These are phyloP conservation scores for Pestalotiopsis sp. DNA, from an alignment of 2,329 filamentous ascomycete genomes.

Conservation along the genomic window DNA sequence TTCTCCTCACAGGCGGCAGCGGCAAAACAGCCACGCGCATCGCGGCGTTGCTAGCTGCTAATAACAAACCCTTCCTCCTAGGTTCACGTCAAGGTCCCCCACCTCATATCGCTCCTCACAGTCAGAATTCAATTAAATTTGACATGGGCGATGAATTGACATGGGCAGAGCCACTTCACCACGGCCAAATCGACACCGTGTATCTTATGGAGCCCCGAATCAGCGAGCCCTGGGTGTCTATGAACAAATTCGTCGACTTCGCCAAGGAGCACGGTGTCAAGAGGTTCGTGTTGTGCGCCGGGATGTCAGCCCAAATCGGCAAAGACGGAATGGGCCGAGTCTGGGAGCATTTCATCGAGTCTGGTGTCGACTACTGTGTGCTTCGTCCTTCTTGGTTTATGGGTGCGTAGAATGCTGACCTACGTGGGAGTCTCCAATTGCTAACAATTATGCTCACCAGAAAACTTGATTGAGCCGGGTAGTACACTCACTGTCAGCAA, in stretches of 20 bases:
- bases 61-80: slow-evolving; percentile 21
- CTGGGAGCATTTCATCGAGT: slow-evolving; percentile 21
- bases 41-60: slow-evolving; percentile 17
- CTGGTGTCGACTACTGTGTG: slow-evolving; percentile 22
- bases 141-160: slow-evolving; percentile 21
- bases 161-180: slow-evolving; percentile 18
- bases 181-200: slow-evolving; percentile 16
- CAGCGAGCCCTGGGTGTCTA: slow-evolving; percentile 19
- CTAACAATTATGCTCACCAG: slow-evolving; percentile 7
- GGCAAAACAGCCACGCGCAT: slow-evolving; percentile 25
- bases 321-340: slow-evolving; percentile 24
- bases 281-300: slow-evolving; percentile 22
- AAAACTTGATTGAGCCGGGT: slow-evolving; percentile 21
- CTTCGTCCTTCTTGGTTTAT: slow-evolving; percentile 25
- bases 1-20: slow-evolving; percentile 22
- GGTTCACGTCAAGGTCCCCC: slow-evolving; percentile 17
- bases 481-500: slow-evolving; percentile 20
- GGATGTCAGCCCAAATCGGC: slow-evolving; percentile 18
- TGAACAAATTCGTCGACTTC: slow-evolving; percentile 23
- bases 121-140: slow-evolving; percentile 17
- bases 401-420: neutral
- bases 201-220: slow-evolving; percentile 23
- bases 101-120: slow-evolving; percentile 9
- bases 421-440: neutral
- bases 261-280: slow-evolving; percentile 20